Base-by-base conservation (phyloP, 73 alveolate species). In the Tetrahymena elliotti region DNA sequence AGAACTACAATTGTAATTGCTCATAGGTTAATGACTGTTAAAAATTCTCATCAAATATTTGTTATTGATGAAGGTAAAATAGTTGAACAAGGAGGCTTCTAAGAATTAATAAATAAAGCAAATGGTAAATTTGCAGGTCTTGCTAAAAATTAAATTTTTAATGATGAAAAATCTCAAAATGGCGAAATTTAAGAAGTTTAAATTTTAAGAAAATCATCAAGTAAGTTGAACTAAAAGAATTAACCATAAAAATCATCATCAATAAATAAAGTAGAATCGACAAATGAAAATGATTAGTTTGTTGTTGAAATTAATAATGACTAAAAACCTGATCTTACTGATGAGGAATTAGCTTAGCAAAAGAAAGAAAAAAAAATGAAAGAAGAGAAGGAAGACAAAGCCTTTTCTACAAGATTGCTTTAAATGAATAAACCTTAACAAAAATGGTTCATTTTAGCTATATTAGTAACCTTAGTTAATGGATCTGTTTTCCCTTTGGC, bases 11-110 rank as follows among this genome's bases (percentile, higher is more conserved):
- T 84, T 27, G 93, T 84, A 22, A 84, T 96, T 12, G 98, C 98
- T 35, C 98, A 96, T 47, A 94, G 98, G 53, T 92, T 96, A 40
- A 83, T 94, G 47, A 94, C 98, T 6, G 93, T 96, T n/a, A 88
- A 95, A 83, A 95, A 96, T 93, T 96, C 98, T 22, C 95, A 96
- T 93, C 93, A 53, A 13, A 94, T 96, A 52, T 54, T 93, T 92
- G 97, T 96, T 36, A 52, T 96, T 47, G 96, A 94, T 94, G 84
- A 92, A 88, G 98, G 98, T 16, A 84, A 20, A 41, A 95, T 96
- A 68, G 52, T 88, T 53, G 98, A 96, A 53, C n/a, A 68, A 84
- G 98, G 98, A 10, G 22, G 82, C 1, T 38, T 37, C 37, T 84
- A 84, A 84, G 93, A 84, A 22, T 84, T 84, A 16, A 68, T 68